Evolutionary conservation across 208 protist genomes (phyloP), one percentile per base, ranked within the genome.

Genomic region (Wallacemonas rigidus): DNA sequence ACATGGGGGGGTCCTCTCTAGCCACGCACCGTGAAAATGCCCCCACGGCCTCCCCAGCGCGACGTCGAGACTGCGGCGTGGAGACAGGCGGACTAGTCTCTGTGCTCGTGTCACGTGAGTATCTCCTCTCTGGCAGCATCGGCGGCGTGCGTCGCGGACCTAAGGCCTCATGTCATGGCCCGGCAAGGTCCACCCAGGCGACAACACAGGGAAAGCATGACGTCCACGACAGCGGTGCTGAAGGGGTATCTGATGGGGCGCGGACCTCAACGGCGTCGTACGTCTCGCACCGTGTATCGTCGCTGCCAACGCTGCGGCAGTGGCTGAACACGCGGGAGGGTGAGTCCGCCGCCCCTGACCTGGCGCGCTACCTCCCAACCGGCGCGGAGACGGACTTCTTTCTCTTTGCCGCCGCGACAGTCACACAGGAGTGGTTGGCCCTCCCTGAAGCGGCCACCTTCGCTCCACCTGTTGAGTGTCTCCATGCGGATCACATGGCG

Each of bases 81-180:
- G 62, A 76, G 41, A 17, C 79, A 17, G 79, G 67, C 2, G 83
- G 80, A 3, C 41, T 84, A 57, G 72, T 77, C 45, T 76, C 73
- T 0, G 83, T 85, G 54, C 61, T 85, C 8, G 76, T 87, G 1
- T 83, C 75, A 6, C 61, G 74, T n/a, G 58, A 65, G 45, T 71
- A 79, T 48, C 67, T 80, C 41, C 11, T 50, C 9, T 14, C 60
- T 12, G 8, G 45, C 45, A 12, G 45, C 45, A 14, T 12, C 8
- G 6, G 8, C 45, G 12, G 8, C 45, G 45, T 50, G 8, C 45
- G 45, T 26, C 45, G 45, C 45, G 45, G 45, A 6, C 45, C 45
- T 12, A 12, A 50, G 8, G 45, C 45, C 8, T 50, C 26, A 26
- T 26, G 26, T 26, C 26, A 26, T 26, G 26, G 26, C 26, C 26